Base-by-base conservation (phyloP, 2,329 filamentous ascomycete genomes). In the Colletotrichum godetiae region DNA sequence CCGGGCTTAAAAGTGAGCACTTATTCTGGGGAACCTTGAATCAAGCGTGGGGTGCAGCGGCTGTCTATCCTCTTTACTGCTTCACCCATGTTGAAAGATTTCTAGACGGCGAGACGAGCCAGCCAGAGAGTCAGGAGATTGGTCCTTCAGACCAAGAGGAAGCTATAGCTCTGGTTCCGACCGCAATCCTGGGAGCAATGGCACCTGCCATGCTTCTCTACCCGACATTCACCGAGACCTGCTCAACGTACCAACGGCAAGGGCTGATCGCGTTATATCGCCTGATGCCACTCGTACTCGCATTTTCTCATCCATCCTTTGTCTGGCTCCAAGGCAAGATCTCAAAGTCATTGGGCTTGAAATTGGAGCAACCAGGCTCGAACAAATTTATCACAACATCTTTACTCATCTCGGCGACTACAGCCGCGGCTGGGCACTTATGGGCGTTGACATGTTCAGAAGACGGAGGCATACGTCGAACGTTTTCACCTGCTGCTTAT, bases 1-100 rank as follows among this genome's bases (percentile, higher is more conserved):
- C 57, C 29, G 1, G 12, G 1, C 4, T 29, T 0, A 0, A 19
- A 6, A 69, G 67, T n/a, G 60, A 69, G n/a, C 35, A 65, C 10
- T 11, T 53, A 0, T 69, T 49, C 5, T 65, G 67, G 67, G 52
- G 67, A 10, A 49, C 49, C 2, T 69, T 64, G 10, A 69, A 69
- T 1, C 67, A 69, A 10, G 67, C 67, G 0, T 69, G 67, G 67
- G 59, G 67, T 11, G 67, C 67, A 13, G 67, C 67, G 0, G 60
- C 67, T 22, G 59, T 69, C 24, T 69, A 69, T 58, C 67, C 67
- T 0, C 60, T 69, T 11, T 69, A 57, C 13, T 69, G 67, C 15
- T 64, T 69, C 29, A 57, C 67, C 3, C 67, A 69, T 6, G n/a
- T 33, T 13, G 15, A 69, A 4, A 52, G 46, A 3, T 57, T 69